Evolutionary conservation across 176 grass and related monocot genomes (phyloP).

Genomic region (Oryza longistaminata): DNA sequence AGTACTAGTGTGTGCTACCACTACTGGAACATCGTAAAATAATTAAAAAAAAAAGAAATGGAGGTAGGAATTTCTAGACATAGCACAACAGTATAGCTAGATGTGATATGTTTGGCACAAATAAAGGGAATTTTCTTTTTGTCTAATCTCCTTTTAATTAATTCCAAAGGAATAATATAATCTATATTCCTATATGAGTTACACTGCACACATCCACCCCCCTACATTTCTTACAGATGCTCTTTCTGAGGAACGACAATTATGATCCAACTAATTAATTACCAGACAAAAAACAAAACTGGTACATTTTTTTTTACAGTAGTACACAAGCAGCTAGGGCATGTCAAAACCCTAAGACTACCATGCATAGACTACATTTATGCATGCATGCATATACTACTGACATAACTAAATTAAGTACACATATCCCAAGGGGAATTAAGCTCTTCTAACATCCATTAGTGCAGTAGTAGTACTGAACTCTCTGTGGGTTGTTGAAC

Average conservation of each 20-base stretch:
- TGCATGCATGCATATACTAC: background rate
- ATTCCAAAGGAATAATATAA: too few relatives aligned
- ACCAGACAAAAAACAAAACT: too few relatives aligned
- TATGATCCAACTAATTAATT: too few relatives aligned
- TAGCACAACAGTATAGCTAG: background rate
- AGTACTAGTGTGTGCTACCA: background rate
- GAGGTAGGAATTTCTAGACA: background rate
- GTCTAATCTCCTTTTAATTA: background rate
- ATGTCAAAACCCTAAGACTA: background rate
- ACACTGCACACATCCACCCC: too few relatives aligned
- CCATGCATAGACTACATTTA: background rate
- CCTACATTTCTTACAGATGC: too few relatives aligned
- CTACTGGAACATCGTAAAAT: constrained; percentile 8
- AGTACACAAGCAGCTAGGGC: background rate
- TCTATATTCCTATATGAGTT: too few relatives aligned
- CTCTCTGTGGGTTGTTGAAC: constrained; percentile 38
- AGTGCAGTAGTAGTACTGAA: background rate
- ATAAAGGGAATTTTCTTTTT: background rate
- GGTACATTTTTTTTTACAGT: background rate
- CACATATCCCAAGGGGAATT: background rate
- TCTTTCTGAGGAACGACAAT: too few relatives aligned
- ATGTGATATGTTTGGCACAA: constrained; percentile 11
- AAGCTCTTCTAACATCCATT: background rate
- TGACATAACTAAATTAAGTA: background rate
- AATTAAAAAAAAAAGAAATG: background rate